phyloP scores from a whole-genome alignment of 2,329 filamentous ascomycete species.

The Xylaria sp. region DNA sequence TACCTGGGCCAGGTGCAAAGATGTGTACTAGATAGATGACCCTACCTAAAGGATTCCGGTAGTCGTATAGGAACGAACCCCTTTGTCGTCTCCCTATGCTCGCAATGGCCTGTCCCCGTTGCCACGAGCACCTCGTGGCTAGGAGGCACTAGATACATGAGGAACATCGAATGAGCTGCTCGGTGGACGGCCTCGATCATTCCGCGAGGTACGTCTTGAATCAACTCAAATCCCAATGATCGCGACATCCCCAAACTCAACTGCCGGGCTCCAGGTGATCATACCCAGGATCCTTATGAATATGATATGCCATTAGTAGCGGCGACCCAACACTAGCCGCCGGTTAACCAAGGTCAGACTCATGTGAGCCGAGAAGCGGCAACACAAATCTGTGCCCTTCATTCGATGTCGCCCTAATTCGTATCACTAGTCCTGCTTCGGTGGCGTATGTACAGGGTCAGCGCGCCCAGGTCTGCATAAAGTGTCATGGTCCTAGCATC shows the following conservation, averaged over 20 bases:
- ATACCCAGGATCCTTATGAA: too few relatives aligned
- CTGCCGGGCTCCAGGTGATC: too few relatives aligned
- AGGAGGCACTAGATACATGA: neutral
- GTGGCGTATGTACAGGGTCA: slow-evolving; percentile 12
- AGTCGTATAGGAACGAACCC: neutral
- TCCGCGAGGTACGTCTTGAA: neutral
- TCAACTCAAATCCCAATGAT: neutral
- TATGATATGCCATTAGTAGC: too few relatives aligned
- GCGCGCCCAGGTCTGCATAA: slow-evolving; percentile 13
- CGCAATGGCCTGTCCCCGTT: neutral
- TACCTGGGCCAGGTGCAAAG: neutral
- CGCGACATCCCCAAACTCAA: neutral
- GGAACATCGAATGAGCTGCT: neutral
- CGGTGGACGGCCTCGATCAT: neutral
- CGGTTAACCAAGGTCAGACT: too few relatives aligned
- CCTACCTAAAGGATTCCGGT: neutral
- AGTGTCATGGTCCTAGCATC: slow-evolving; percentile 13
- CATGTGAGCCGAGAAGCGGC: too few relatives aligned
- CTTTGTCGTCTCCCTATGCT: neutral
- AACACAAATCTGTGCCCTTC: too few relatives aligned
- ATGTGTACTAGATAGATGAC: neutral
- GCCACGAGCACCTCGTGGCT: neutral
- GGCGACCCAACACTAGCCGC: too few relatives aligned
- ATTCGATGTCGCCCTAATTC: too few relatives aligned
- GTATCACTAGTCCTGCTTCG: too few relatives aligned